Evolutionary conservation across 345 rosid species (phyloP).

Genomic region (Sisymbrium altissimum): DNA sequence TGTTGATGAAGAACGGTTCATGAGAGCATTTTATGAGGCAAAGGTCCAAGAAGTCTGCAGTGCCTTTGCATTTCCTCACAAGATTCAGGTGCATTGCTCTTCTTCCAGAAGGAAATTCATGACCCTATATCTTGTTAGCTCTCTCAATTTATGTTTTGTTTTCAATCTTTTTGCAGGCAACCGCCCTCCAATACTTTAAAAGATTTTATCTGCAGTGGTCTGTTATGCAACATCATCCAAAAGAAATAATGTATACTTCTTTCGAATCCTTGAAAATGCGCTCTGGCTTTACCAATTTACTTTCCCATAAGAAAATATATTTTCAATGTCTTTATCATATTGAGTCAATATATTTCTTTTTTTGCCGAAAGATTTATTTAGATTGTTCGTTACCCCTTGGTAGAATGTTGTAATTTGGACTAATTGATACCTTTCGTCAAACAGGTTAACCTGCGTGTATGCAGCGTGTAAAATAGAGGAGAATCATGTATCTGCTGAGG

Average conservation of each 20-base stretch:
- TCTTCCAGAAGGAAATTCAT: not conserved
- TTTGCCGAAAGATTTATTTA: not conserved
- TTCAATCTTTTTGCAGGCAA: constrained; percentile 56
- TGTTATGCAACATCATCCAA: constrained; percentile 98
- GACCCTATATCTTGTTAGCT: not conserved
- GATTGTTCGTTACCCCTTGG: not conserved
- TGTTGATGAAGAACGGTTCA: constrained; percentile 82
- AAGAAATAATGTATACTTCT: constrained; percentile 73
- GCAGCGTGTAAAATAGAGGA: constrained; percentile 96
- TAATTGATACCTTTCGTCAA: constrained; percentile 14
- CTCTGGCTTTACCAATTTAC: not conserved
- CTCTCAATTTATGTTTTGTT: constrained; percentile 5
- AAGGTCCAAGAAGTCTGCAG: constrained; percentile 96
- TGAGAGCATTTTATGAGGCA: constrained; percentile 85
- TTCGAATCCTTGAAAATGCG: constrained; percentile 5
- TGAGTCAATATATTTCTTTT: not conserved
- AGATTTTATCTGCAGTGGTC: constrained; percentile 98
- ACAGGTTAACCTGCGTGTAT: constrained; percentile 96
- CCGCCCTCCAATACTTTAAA: constrained; percentile 91
- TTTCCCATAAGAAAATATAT: not conserved
- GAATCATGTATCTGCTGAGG: constrained; percentile 98
- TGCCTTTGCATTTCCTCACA: constrained; percentile 92
- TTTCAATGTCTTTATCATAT: not conserved
- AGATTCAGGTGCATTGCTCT: constrained; percentile 67
- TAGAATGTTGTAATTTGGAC: constrained; percentile 22